These are phyloP conservation scores for Stagonosporopsis chrysanthemi DNA, from an alignment of 2,329 filamentous ascomycete species.

Conservation along the genomic window DNA sequence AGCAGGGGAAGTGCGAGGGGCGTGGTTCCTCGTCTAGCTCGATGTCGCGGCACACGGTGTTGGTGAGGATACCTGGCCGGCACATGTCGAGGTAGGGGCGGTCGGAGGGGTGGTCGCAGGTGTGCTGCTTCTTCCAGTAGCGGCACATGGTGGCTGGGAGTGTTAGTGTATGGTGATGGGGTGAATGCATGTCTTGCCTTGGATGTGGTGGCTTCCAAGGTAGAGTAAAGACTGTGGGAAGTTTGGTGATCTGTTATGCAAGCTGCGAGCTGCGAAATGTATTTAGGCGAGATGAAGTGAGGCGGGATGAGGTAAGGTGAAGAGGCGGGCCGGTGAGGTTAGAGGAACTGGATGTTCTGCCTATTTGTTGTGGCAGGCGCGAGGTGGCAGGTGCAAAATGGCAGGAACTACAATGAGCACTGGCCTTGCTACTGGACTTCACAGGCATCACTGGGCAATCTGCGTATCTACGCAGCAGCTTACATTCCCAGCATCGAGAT, in stretches of 20 bases:
- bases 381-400: neutral
- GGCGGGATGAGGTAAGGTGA: neutral
- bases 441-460: neutral
- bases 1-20: slow-evolving; percentile 35
- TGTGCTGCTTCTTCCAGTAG: slow-evolving; percentile 38
- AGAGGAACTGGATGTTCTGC: neutral
- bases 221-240: neutral
- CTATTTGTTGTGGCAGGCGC: neutral
- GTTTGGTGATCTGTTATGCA: neutral
- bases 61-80: slow-evolving; percentile 28
- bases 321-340: neutral
- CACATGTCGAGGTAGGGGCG: slow-evolving; percentile 37
- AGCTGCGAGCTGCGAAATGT: neutral
- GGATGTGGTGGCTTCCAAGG: neutral
- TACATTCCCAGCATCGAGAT: no score
- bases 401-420: neutral
- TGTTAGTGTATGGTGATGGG: neutral
- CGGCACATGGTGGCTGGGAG: slow-evolving; percentile 29
- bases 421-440: neutral
- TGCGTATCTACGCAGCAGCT: neutral
- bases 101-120: slow-evolving; percentile 29
- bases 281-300: neutral
- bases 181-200: neutral
- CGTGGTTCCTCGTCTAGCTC: slow-evolving; percentile 19
- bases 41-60: slow-evolving; percentile 31